phyloP scores from a whole-genome alignment of 768 basidiomycete species.

The Auricularia cornea region DNA sequence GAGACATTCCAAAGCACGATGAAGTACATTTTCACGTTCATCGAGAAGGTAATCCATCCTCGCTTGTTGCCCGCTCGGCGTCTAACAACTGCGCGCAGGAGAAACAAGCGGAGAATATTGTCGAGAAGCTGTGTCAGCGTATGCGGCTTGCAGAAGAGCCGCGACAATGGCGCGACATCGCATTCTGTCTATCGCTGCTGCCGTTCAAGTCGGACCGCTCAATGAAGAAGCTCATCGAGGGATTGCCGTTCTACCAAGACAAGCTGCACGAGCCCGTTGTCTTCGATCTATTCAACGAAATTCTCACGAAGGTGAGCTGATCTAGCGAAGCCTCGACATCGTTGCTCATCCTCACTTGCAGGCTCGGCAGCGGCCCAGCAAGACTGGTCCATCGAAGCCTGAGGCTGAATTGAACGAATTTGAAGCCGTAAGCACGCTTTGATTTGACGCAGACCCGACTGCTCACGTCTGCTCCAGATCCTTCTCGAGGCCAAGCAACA shows the following conservation, averaged over 20 bases:
- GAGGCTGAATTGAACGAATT: conserved; percentile 94
- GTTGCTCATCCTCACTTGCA: neutral
- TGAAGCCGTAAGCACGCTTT: conserved; percentile 49
- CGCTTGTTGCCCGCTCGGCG: neutral
- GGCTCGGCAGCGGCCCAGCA: neutral
- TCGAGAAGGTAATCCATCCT: conserved; percentile 82
- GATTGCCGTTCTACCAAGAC: conserved; percentile 86
- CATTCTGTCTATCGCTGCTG: conserved; percentile 86
- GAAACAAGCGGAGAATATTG: conserved; percentile 95
- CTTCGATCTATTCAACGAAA: conserved; percentile 76
- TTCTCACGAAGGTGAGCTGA: conserved; percentile 69
- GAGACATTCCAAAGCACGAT: conserved; percentile 87
- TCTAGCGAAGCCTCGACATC: neutral
- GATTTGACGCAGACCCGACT: neutral
- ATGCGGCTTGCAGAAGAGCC: conserved; percentile 84
- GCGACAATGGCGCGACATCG: conserved; percentile 96
- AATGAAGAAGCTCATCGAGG: conserved; percentile 93
- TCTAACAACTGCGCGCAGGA: conserved; percentile 46
- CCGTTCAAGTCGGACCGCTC: conserved; percentile 97
- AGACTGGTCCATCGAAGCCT: conserved; percentile 44
- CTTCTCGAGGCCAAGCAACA: conserved; percentile 74
- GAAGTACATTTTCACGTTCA: conserved; percentile 91
- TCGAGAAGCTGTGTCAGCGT: conserved; percentile 95
- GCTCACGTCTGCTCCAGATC: conserved; percentile 40
- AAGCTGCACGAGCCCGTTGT: conserved; percentile 87